Base-by-base conservation (phyloP, 2,329 filamentous ascomycete species). In the Ophiostoma piceae region DNA sequence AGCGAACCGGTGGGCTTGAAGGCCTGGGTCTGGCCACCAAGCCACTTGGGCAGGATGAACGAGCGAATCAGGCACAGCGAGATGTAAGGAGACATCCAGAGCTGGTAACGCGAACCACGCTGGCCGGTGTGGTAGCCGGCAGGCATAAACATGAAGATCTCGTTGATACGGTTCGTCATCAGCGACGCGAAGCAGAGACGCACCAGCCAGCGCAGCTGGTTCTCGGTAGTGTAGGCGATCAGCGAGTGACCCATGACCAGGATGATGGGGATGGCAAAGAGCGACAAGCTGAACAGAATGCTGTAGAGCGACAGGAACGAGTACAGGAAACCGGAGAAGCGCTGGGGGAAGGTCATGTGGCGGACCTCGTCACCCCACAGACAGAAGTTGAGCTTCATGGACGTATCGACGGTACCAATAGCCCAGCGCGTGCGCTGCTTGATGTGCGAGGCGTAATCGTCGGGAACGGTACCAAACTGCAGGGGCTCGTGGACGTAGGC, bases 21-120 rank as follows among this genome's bases (percentile, higher is more conserved):
- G 26, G 84, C 85, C 76, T 85, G 83, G 0, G 82, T 77, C 74
- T 85, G 81, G 26, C 85, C 87, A 19, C 87, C 87, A 19, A 88
- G 82, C 85, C 85, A 88, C 8, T 75, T 82, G 35, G 86, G 86
- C 2, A 88, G 79, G 16, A 87, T 73, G 74, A 88, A 88, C 1
- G 85, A 82, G 2, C 85, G 84, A 68, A 87, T 77, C 69, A 88
- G 82, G 74, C 83, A 85, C 12, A 87, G 79, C 0, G 85, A 84
- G 71, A 87, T 85, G 76, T 87, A 88, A 0, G 86, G 85, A 7
- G 85, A 82, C 85, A 88, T 88, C 85, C 86, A 88, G 37, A 88
- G 79, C 76, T 87, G 84, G 72, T 84, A 84, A 3, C 84, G 80
- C 1, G 82, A 81, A 54, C 84, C 84, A 69, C 85, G 81, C 76